Evolutionary conservation across 306 rosid genomes (phyloP).

Genomic region (barrel medic (Medicago truncatula)): DNA sequence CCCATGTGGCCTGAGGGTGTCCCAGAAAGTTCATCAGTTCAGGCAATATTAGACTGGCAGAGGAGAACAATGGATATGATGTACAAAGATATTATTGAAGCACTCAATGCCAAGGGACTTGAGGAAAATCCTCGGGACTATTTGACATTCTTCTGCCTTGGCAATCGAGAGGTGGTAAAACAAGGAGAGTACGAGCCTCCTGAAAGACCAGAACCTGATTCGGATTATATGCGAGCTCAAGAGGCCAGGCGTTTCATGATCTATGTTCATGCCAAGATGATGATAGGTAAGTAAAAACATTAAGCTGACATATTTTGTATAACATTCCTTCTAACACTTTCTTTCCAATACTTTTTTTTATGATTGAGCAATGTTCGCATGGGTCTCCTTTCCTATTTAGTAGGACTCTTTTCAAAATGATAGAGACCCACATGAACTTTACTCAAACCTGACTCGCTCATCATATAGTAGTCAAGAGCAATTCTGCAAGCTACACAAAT

Average conservation of each 20-base stretch:
- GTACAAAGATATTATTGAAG: constrained; percentile 64
- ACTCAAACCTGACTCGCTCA: not conserved
- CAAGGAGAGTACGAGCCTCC: constrained; percentile 62
- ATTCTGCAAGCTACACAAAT: not conserved
- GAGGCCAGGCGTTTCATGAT: constrained; percentile 72
- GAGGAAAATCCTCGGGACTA: constrained; percentile 67
- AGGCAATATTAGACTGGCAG: constrained; percentile 80
- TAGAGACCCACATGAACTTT: not conserved
- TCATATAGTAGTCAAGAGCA: not conserved
- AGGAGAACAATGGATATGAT: constrained; percentile 75
- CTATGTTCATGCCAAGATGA: constrained; percentile 76
- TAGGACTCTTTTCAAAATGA: not conserved
- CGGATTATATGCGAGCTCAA: constrained; percentile 63
- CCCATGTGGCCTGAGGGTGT: constrained; percentile 82
- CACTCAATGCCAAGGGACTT: constrained; percentile 58
- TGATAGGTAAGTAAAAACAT: constrained; percentile 60
- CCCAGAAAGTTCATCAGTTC: constrained; percentile 70
- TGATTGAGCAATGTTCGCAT: not conserved
- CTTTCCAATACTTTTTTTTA: not conserved
- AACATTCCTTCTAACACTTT: not conserved
- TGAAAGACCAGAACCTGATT: constrained; percentile 58
- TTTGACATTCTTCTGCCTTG: constrained; percentile 75
- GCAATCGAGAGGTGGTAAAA: constrained; percentile 63
- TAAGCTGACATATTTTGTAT: not conserved
- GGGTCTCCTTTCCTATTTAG: not conserved